phyloP scores from a whole-genome alignment of 2,329 filamentous ascomycete genomes.

The Microsporum canis region DNA sequence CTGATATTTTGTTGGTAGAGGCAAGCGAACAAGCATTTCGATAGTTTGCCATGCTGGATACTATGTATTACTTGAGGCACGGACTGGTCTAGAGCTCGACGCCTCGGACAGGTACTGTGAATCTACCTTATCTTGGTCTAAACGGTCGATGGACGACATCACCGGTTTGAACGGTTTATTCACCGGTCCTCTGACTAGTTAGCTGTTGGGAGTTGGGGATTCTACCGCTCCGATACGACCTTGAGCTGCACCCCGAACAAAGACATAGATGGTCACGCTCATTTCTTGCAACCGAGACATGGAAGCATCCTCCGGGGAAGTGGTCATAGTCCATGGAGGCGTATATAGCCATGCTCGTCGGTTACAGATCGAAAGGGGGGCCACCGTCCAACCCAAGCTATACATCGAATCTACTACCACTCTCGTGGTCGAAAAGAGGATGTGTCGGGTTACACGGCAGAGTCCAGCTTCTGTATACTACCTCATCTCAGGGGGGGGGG shows the following conservation, averaged over 20 bases:
- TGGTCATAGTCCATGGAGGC: not conserved
- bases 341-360: not conserved
- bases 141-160: not conserved
- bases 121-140: not conserved
- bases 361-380: not conserved
- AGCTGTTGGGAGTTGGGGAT: not conserved
- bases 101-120: not conserved
- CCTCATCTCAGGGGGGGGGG: not conserved
- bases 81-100: not conserved
- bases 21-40: not conserved
- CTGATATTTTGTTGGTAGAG: not conserved
- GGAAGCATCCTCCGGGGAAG: not conserved
- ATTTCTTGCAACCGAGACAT: not conserved
- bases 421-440: not conserved
- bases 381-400: not conserved
- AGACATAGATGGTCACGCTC: not conserved
- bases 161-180: not conserved
- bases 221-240: not conserved
- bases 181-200: not conserved
- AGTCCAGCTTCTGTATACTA: not conserved
- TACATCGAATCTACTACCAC: not conserved
- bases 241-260: not conserved
- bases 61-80: not conserved
- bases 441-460: slow-evolving; percentile 1
- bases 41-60: not conserved